Evolutionary conservation across 78 protist species (phyloP).

Genomic region (Monocercomonoides exilis): DNA sequence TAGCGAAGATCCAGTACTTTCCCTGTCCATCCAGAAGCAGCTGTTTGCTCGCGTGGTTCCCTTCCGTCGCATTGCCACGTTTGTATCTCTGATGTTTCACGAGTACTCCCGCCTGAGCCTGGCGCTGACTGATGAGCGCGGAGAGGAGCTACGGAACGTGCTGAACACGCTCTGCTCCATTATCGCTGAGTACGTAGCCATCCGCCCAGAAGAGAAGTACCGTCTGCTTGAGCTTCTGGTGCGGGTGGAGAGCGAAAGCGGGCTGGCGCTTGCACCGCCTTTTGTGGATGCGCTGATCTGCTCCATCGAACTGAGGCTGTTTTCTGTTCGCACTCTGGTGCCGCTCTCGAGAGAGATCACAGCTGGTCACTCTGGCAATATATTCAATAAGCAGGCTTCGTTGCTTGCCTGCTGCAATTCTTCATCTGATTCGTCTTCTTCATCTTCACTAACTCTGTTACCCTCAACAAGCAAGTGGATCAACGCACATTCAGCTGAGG

Average conservation of each 20-base stretch:
- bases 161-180: background rate
- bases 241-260: background rate
- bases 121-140: background rate
- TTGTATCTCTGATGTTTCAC: background rate
- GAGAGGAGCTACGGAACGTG: background rate
- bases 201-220: background rate
- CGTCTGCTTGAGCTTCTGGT: background rate
- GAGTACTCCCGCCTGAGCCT: background rate
- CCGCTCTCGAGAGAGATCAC: background rate
- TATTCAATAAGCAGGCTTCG: too few relatives aligned
- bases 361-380: background rate
- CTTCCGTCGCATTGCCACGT: background rate
- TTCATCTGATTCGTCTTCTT: background rate
- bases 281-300: background rate
- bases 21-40: background rate
- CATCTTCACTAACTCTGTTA: background rate
- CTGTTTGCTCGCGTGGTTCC: background rate
- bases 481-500: background rate
- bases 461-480: background rate
- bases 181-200: background rate
- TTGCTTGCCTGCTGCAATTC: background rate
- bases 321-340: background rate
- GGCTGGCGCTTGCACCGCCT: background rate
- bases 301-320: background rate
- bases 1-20: background rate